Percentiles rank a stretch among this genome's conserved stretches.
Conservation (phyloP, 2,329 filamentous ascomycete genomes). For the Ophiocordyceps unilateralis region DNA sequence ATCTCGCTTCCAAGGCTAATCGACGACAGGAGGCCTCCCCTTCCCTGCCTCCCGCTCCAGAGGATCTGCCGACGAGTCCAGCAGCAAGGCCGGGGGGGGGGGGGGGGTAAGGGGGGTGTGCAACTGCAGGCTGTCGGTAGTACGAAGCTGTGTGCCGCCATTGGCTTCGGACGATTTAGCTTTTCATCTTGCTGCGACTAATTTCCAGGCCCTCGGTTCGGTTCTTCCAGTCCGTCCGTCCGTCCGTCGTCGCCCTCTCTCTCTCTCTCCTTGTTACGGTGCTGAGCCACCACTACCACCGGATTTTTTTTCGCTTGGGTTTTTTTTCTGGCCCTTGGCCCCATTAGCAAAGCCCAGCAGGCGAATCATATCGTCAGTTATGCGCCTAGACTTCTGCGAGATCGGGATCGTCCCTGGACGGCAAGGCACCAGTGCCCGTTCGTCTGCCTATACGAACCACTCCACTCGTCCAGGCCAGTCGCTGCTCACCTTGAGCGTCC, state of each 20-base stretch:
- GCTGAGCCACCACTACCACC: too few species aligned
- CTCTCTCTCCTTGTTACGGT: not conserved
- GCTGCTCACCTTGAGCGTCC: not conserved
- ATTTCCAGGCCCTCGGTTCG: not conserved
- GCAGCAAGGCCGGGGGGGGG: not conserved
- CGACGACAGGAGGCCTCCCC: not conserved
- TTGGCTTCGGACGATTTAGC: not conserved
- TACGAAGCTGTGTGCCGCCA: not conserved
- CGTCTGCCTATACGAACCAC: not conserved
- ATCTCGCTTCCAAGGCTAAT: not conserved
- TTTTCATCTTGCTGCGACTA: not conserved
- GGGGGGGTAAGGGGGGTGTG: too few species aligned
- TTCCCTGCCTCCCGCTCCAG: not conserved
- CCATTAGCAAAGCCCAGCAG: not conserved
- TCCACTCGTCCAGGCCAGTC: not conserved
- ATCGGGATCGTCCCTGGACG: constrained; percentile 1
- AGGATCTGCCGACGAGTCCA: not conserved
- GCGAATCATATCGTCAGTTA: not conserved
- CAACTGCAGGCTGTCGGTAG: not conserved
- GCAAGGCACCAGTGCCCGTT: not conserved
- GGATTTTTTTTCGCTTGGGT: too few species aligned
- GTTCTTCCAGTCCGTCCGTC: too few species aligned
- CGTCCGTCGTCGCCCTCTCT: not conserved
- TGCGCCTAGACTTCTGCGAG: not conserved
- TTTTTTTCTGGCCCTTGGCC: not conserved